Percentiles rank a stretch among this genome's conserved stretches.
phyloP scores from a whole-genome alignment of 2,329 filamentous ascomycete genomes.

The Apiospora marii region DNA sequence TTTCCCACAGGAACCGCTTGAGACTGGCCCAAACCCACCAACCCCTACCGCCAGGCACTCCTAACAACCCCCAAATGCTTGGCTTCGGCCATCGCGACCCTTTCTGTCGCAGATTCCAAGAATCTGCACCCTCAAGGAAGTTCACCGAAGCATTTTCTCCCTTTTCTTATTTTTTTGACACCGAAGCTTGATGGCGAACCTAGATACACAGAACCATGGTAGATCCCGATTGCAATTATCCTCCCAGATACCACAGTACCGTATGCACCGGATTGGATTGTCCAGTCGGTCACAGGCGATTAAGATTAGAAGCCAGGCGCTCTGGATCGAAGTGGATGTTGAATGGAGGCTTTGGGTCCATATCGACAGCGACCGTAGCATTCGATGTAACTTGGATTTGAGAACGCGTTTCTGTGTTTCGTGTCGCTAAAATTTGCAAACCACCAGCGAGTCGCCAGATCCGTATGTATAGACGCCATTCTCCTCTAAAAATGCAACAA shows the following conservation, averaged over 20 bases:
- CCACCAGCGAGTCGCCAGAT: not conserved
- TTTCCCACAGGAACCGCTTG: not conserved
- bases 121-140: not conserved
- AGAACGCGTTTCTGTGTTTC: slow-evolving; percentile 4
- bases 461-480: not conserved
- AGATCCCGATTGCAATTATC: too few relatives aligned
- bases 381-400: not conserved
- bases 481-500: not conserved
- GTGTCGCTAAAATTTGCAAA: slow-evolving; percentile 14
- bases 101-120: slow-evolving; percentile 3
- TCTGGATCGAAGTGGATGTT: not conserved
- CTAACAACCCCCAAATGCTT: slow-evolving; percentile 6
- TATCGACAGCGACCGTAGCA: not conserved
- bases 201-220: not conserved
- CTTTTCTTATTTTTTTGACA: not conserved
- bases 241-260: not conserved
- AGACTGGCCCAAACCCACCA: slow-evolving; percentile 2
- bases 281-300: not conserved
- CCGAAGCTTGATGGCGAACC: not conserved
- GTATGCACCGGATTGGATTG: too few relatives aligned
- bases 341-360: not conserved
- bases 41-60: slow-evolving; percentile 1
- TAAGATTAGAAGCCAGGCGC: slow-evolving; percentile 11
- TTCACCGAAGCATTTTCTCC: not conserved
- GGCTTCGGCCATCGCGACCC: slow-evolving; percentile 8